Evolutionary conservation across 73 alveolate species (phyloP), one percentile per base, ranked within the genome.

Genomic region (Paramecium octaurelia): DNA sequence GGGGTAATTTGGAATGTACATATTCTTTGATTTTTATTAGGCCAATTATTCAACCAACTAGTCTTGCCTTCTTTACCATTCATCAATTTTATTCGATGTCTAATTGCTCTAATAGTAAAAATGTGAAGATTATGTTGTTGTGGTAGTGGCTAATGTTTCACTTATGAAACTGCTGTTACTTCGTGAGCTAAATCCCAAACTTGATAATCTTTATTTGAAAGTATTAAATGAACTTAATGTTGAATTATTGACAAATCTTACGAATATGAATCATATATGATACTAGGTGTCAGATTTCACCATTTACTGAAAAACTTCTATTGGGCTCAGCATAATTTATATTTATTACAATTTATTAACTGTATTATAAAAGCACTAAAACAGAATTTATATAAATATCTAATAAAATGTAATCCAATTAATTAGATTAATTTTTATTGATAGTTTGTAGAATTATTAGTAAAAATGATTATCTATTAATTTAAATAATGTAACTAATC

Each of bases 261-360:
- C 50, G 84, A 64, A 64, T 64, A 64, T 64, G 46, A 64, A 64
- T 64, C 46, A 31, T 64, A 54, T 54, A 54, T 64, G 84, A 64
- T 64, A 64, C 84, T 64, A 64, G 84, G 44, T 34, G 46, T 64
- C 84, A 64, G 84, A 31, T 27, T 27, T 64, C 42, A 64, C 48
- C 84, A 64, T 64, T 64, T 64, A 34, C 50, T 34, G 46, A 64
- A 64, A 64, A 31, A 64, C 46, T 27, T 64, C 84, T 27, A 23
- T 27, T 64, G 84, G 84, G 14, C 50, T 31, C 48, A 64, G 12
- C 84, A 64, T 64, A 2, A 31, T 11, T 64, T 9, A 64, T 64
- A 31, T 31, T 59, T 64, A 18, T 64, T 64, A 54, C 16, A 54
- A 54, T 54, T 54, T 16, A 54, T 54, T 7, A 54, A 54, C 59